These are phyloP conservation scores for Thalassia testudinum DNA, from an alignment of 116 monocot species.

Conservation along the genomic window DNA sequence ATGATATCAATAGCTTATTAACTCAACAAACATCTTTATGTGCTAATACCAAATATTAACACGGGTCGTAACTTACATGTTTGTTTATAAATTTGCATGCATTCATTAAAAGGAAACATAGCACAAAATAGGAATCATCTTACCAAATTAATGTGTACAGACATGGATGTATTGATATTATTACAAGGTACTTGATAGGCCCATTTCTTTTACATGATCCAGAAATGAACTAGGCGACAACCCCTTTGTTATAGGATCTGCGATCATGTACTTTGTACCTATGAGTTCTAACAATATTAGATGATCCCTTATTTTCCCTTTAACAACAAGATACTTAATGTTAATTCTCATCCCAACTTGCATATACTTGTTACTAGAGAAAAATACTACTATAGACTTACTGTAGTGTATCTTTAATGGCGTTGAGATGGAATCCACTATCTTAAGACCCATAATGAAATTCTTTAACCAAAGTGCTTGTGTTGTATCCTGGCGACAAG, in stretches of 20 bases:
- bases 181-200: background rate
- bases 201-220: background rate
- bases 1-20: too few relatives aligned
- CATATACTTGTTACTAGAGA: background rate
- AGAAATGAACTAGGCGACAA: background rate
- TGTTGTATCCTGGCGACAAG: background rate
- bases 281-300: background rate
- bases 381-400: background rate
- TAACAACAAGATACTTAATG: slow-evolving; percentile 6
- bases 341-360: background rate
- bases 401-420: slow-evolving; percentile 5
- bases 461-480: slow-evolving; percentile 3
- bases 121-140: too few relatives aligned
- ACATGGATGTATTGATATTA: too few relatives aligned
- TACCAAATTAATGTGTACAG: too few relatives aligned
- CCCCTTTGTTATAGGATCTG: slow-evolving; percentile 3
- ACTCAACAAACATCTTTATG: too few relatives aligned
- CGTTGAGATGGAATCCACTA: slow-evolving; percentile 3
- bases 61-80: too few relatives aligned
- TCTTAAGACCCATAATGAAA: background rate
- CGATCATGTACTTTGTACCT: background rate
- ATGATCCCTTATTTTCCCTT: background rate
- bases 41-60: too few relatives aligned
- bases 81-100: too few relatives aligned
- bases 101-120: too few relatives aligned